Evolutionary conservation across 805 yeast genomes (phyloP).

Genomic region (Isabelozyma heimii): DNA sequence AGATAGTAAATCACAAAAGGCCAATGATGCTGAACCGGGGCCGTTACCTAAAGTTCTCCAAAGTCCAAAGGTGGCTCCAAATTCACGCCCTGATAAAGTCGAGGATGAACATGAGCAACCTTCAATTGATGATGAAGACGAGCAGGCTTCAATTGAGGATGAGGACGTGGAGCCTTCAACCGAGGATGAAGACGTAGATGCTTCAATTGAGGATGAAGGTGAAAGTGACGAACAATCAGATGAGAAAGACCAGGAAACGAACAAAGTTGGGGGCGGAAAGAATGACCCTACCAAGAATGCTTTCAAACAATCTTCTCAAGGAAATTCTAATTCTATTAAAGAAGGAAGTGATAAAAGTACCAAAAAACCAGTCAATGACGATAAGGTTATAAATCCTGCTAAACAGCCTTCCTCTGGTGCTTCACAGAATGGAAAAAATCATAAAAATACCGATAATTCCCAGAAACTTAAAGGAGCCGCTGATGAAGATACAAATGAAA

Average conservation of each 20-base stretch:
- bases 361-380: too few species aligned
- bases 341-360: too few species aligned
- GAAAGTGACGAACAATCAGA: neutral
- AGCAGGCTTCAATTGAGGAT: neutral
- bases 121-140: neutral
- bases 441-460: too few species aligned
- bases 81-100: neutral
- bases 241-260: neutral
- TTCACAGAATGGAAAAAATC: too few species aligned
- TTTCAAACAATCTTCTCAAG: too few species aligned
- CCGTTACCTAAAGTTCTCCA: neutral
- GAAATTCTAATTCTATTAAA: too few species aligned
- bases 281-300: too few species aligned
- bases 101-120: neutral
- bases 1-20: neutral
- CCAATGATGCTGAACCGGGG: neutral
- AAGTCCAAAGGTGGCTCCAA: neutral
- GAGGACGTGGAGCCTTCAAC: neutral
- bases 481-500: too few species aligned
- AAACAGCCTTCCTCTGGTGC: too few species aligned
- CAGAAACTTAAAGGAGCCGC: too few species aligned
- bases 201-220: neutral
- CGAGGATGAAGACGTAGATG: neutral
- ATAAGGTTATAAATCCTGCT: too few species aligned
- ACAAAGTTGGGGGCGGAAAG: too few species aligned